phyloP scores from a whole-genome alignment of 768 basidiomycete genomes.

The Trametopsis cervina region DNA sequence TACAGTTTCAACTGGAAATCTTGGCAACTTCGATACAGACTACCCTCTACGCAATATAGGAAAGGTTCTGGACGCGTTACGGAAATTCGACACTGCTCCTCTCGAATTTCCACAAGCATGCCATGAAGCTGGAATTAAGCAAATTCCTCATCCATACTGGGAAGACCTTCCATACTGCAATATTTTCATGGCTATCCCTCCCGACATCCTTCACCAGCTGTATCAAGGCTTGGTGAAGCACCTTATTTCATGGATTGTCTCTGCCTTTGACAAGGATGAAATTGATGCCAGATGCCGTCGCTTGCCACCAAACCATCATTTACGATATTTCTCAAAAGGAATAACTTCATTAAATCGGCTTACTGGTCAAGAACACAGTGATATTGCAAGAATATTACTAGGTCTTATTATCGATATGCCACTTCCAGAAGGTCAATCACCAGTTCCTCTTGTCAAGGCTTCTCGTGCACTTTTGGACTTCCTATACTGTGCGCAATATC shows the following conservation, averaged over 20 bases:
- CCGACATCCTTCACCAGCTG: constrained; percentile 26
- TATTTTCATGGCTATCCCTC: constrained; percentile 20
- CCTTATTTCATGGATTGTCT: constrained; percentile 17
- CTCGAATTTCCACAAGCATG: constrained; percentile 11
- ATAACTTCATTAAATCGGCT: constrained; percentile 15
- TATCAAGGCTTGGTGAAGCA: constrained; percentile 25
- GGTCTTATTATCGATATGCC: constrained; percentile 16
- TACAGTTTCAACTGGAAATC: constrained; percentile 1
- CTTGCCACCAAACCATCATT: constrained; percentile 18
- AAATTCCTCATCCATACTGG: constrained; percentile 20
- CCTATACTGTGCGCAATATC: constrained; percentile 20
- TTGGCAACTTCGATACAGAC: constrained; percentile 6
- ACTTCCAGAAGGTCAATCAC: neutral
- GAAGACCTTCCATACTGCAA: constrained; percentile 18
- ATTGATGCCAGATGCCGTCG: constrained; percentile 15
- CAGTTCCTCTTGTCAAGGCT: constrained; percentile 11
- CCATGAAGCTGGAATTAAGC: constrained; percentile 15
- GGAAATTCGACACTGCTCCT: neutral
- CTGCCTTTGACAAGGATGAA: constrained; percentile 8
- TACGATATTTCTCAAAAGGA: constrained; percentile 18
- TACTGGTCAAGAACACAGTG: constrained; percentile 20
- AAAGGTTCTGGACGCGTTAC: constrained; percentile 8
- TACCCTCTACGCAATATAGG: constrained; percentile 5
- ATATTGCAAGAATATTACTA: constrained; percentile 1
- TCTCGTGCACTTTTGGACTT: constrained; percentile 20